Evolutionary conservation across 2,329 filamentous ascomycete species (phyloP).

Genomic region (Fusarium multiceps): DNA sequence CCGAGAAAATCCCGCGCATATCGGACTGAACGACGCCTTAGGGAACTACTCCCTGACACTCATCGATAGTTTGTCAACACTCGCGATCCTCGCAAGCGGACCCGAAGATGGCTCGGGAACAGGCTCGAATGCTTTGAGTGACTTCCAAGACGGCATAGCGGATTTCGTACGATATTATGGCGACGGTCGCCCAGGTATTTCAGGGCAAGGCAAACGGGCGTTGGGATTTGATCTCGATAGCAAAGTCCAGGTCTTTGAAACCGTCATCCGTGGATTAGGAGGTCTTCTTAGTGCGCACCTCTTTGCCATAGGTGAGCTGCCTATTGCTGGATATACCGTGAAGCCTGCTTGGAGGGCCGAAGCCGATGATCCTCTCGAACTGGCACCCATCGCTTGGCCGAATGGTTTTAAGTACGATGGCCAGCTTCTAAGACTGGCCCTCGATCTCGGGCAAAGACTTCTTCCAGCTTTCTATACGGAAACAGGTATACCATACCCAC

Average conservation of each 20-base stretch:
- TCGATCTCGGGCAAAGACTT: conserved; percentile 84
- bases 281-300: conserved; percentile 92
- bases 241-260: conserved; percentile 99
- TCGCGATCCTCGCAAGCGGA: conserved; percentile 89
- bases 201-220: conserved; percentile 76
- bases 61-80: conserved; percentile 93
- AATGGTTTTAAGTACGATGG: conserved; percentile 87
- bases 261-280: conserved; percentile 91
- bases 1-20: conserved; percentile 78
- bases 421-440: conserved; percentile 87
- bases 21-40: conserved; percentile 93
- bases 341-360: conserved; percentile 41
- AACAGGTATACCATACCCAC: conserved; percentile 92
- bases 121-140: conserved; percentile 64
- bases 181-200: conserved; percentile 77
- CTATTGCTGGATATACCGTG: conserved; percentile 82
- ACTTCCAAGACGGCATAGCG: conserved; percentile 84
- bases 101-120: conserved; percentile 57
- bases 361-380: conserved; percentile 58
- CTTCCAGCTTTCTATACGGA: conserved; percentile 92
- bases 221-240: conserved; percentile 94
- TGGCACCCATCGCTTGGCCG: conserved; percentile 73
- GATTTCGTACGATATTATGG: conserved; percentile 86
- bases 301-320: conserved; percentile 90
- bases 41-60: conserved; percentile 97